phyloP scores from a whole-genome alignment of 805 yeast species.

The Lipomyces orientalis region DNA sequence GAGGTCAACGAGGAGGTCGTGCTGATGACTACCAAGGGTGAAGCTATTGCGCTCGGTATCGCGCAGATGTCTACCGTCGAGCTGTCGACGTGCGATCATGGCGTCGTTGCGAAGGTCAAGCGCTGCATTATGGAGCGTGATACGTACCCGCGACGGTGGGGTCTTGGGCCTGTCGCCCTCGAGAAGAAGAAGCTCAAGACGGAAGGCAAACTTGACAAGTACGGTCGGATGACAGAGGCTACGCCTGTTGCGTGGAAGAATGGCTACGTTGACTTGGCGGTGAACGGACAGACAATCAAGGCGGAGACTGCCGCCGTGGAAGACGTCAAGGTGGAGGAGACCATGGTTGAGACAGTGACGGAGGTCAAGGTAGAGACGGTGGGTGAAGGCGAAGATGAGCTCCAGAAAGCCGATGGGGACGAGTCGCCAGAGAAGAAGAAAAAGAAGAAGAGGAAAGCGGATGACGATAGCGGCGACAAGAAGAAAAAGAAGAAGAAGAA shows the following conservation, averaged over 20 bases:
- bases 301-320: conserved; percentile 42
- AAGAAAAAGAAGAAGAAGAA: conserved; percentile 25
- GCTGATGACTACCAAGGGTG: conserved; percentile 98
- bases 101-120: conserved; percentile 97
- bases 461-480: conserved; percentile 30
- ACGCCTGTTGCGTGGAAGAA: conserved; percentile 94
- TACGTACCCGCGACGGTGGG: conserved; percentile 99
- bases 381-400: conserved; percentile 23
- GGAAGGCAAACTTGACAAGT: conserved; percentile 96
- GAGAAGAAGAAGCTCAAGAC: conserved; percentile 98
- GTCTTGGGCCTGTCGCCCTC: conserved; percentile 97
- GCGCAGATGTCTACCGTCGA: conserved; percentile 99
- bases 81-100: conserved; percentile 95
- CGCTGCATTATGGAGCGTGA: conserved; percentile 99
- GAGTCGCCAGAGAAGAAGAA: conserved; percentile 32
- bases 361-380: conserved; percentile 43
- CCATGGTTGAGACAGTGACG: conserved; percentile 62
- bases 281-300: conserved; percentile 58
- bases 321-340: conserved; percentile 66
- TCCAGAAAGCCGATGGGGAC: conserved; percentile 16
- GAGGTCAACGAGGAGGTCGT: conserved; percentile 98
- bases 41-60: conserved; percentile 97
- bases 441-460: conserved; percentile 34
- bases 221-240: conserved; percentile 88
- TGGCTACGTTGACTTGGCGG: conserved; percentile 63